Base-by-base conservation (phyloP, 225 moss, liverwort and hornwort genomes). In the Physcomitrellopsis africana region DNA sequence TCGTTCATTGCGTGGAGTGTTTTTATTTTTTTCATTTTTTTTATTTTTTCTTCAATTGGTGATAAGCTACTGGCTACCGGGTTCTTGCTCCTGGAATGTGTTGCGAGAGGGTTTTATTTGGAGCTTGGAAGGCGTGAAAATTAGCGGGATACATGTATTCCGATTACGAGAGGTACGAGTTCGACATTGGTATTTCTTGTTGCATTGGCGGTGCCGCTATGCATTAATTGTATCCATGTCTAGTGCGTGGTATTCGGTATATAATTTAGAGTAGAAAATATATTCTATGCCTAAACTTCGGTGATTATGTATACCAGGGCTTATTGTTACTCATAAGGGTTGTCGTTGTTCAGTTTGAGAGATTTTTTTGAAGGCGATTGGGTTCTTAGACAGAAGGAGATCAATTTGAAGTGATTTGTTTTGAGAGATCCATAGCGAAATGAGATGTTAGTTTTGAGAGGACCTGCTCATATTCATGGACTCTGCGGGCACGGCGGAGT, bases 261-360 rank as follows among this genome's bases (percentile, higher is more conserved):
- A 22, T 32, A 47, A 29, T 66, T 57, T 65, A 65, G 70, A 53
- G 59, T 32, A 29, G 32, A 37, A 37, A 7, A 37, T 37, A 37
- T 37, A 45, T 17, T 52, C 18, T 9, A 43, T 65, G 70, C 70
- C 78, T 52, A 46, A 19, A 8, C 15, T 69, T 37, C 3, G 16
- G 45, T 26, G 20, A 51, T 45, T 49, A 10, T 16, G 51, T 51
- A 51, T 49, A 72, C 57, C 73, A 56, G 63, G 46, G 49, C 32
- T 37, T 37, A 37, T 37, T 37, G 32, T 1, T 37, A 4, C 32
- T 37, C 7, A 37, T 37, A 37, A 37, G 72, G 63, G 47, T 17
- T 67, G 76, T 15, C 19, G 22, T 72, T 47, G 26, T 37, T 7
- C 32, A 48, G 22, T 60, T 60, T 23, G 18, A 18, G 47, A 18